Base-by-base conservation (phyloP, 2,329 filamentous ascomycete genomes). In the Ceratocystis cacaofunesta region DNA sequence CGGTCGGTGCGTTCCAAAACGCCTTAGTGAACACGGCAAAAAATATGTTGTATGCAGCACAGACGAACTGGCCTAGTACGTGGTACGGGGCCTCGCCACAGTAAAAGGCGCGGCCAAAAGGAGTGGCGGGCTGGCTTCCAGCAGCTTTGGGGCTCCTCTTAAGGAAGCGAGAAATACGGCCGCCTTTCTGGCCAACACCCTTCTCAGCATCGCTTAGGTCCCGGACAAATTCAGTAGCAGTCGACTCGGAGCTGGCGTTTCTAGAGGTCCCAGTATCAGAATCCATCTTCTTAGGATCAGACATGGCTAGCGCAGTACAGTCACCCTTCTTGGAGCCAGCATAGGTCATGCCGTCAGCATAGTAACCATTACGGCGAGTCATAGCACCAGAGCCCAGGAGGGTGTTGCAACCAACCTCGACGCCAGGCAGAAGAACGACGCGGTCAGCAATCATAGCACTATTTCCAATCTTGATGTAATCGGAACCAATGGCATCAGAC, bases 81-180 rank as follows among this genome's bases (percentile, higher is more conserved):
- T 74, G 73, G 72, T 82, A 83, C 1, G 78, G 74, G 1, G 80
- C 79, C 61, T 78, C 72, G 19, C 75, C 74, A 58, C 78, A 73
- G 72, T 83, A 83, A 71, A 83, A 83, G 1, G 81, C 81, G 8
- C 80, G 76, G 36, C 81, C 81, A 68, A 84, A 84, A 0, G 81
- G 75, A 75, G 5, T 73, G 68, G 22, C 69, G 12, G 62, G 25
- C 5, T 30, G 41, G 15, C 48, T 19, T 19, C 63, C 65, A 7
- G 61, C 19, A 8, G 28, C 2, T 68, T 41, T 69, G 50, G 57
- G 61, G 3, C 68, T 32, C 22, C 5, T 32, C 22, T 44, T 57
- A 41, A 55, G 46, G 43, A 57, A n/a, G 5, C 28, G 52, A 32
- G 30, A 46, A 10, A 64, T 17, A 19, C 19, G 62, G 12, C 52